Evolutionary conservation across 148 eudicot species (phyloP), one percentile per base, ranked within the genome.

Genomic region (Simmondsia chinensis): DNA sequence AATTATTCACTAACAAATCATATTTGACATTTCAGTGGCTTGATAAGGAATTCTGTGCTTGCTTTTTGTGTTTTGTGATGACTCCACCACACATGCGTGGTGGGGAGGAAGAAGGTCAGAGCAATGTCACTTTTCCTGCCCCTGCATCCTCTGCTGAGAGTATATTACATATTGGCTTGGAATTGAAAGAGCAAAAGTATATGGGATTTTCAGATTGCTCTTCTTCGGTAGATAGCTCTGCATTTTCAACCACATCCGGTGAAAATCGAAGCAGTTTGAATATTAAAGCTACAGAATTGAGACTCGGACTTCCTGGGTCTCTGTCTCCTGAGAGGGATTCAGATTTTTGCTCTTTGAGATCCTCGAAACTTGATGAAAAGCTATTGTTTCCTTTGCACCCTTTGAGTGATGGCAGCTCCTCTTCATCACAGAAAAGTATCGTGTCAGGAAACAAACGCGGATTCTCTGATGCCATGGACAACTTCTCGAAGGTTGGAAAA

Each of bases 271-370:
- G 33, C 46, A 36, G 60, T 57, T 31, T 69, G 42, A 72, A 69
- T 64, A 47, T 81, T 19, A 81, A 70, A 50, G 80, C 89, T 25
- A 81, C 83, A 7, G 87, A 80, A 28, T 37, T 80, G 46, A 75
- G 75, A 47, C 82, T 80, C 27, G 79, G 82, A 6, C 78, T 71
- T 50, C 77, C 82, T 37, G 79, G 82, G 38, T 75, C 76, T 24
- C 67, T 33, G 30, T 79, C 82, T 24, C 76, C 71, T 9, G 64
- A 54, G 45, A 52, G 78, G 33, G 64, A 54, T 20, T 31, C 71
- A 9, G 65, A 75, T 6, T 13, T 49, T 16, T 17, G 20, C 44
- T 42, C 52, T 29, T 46, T 54, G 9, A 57, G 57, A 51, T 25
- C 68, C 11, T 35, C 55, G 2, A 57, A 49, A 20, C 51, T 58